These are phyloP conservation scores for Aspergillus pseudonomiae DNA, from an alignment of 2,329 filamentous ascomycete genomes.

Conservation along the genomic window DNA sequence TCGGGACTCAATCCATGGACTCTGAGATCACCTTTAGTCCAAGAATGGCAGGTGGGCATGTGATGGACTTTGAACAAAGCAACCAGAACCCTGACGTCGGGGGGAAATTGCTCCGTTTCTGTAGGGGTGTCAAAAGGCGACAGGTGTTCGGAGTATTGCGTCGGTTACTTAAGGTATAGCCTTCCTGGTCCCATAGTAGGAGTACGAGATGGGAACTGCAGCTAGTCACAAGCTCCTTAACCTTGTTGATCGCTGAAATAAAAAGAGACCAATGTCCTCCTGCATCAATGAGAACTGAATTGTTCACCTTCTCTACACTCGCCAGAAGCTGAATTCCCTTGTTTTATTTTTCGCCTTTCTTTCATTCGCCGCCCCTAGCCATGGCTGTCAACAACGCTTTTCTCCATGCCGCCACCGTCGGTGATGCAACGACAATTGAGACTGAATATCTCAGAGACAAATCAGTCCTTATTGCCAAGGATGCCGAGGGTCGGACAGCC, in stretches of 20 bases:
- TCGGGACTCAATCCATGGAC: background rate
- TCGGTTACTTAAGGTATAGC: background rate
- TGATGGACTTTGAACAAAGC: background rate
- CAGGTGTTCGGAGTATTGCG: too few relatives aligned
- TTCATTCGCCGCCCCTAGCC: background rate
- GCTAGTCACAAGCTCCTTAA: background rate
- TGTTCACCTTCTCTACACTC: background rate
- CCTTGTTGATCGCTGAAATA: background rate
- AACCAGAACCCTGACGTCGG: background rate
- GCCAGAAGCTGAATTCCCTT: background rate
- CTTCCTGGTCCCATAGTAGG: background rate
- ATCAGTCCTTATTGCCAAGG: slow-evolving; percentile 4
- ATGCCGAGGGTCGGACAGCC: slow-evolving; percentile 10
- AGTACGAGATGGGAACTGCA: background rate
- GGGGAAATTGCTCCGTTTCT: background rate
- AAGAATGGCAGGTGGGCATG: background rate
- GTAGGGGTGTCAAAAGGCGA: background rate
- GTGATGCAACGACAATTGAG: slow-evolving; percentile 5
- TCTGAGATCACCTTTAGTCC: background rate
- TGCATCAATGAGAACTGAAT: background rate
- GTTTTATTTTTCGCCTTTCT: background rate
- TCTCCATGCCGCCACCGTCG: slow-evolving; percentile 11
- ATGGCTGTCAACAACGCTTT: background rate
- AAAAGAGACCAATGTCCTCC: background rate
- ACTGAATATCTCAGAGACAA: background rate